These are phyloP conservation scores for Fusarium praegraminearum DNA, from an alignment of 2,329 filamentous ascomycete species.

Conservation along the genomic window DNA sequence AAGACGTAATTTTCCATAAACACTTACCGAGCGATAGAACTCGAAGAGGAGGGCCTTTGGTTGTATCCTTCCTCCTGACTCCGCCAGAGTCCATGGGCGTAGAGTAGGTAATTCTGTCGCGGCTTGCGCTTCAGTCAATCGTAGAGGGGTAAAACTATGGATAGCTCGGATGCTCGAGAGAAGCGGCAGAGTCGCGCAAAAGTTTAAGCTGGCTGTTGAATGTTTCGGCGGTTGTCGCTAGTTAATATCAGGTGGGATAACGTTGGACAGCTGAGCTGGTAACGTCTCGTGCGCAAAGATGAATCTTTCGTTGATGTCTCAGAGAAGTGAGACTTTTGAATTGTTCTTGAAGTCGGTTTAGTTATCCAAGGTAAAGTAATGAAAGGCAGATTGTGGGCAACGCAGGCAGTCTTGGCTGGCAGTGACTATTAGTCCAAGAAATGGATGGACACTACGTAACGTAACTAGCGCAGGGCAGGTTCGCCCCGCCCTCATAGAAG, in stretches of 20 bases:
- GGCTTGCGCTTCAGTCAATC: constrained; percentile 30
- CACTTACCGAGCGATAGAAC: constrained; percentile 87
- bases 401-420: constrained; percentile 33
- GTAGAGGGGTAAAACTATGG: constrained; percentile 6
- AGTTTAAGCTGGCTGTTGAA: neutral
- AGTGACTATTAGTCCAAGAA: constrained; percentile 27
- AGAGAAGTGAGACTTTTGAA: constrained; percentile 24
- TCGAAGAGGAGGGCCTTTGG: constrained; percentile 91
- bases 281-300: constrained; percentile 26
- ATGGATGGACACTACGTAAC: constrained; percentile 42
- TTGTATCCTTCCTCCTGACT: constrained; percentile 90
- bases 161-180: neutral
- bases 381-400: constrained; percentile 24
- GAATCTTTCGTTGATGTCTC: constrained; percentile 29
- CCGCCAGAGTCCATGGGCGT: constrained; percentile 64
- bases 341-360: constrained; percentile 3
- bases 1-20: neutral
- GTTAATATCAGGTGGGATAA: constrained; percentile 32
- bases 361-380: constrained; percentile 12
- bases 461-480: constrained; percentile 23
- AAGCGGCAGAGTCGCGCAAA: constrained; percentile 24
- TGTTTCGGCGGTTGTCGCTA: constrained; percentile 6
- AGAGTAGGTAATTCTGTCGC: constrained; percentile 21
- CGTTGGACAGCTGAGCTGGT: constrained; percentile 17
- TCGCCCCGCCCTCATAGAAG: constrained; percentile 32